Evolutionary conservation across 345 rosid genomes (phyloP), one percentile per base, ranked within the genome.

Genomic region (Erysimum cheiranthoides): DNA sequence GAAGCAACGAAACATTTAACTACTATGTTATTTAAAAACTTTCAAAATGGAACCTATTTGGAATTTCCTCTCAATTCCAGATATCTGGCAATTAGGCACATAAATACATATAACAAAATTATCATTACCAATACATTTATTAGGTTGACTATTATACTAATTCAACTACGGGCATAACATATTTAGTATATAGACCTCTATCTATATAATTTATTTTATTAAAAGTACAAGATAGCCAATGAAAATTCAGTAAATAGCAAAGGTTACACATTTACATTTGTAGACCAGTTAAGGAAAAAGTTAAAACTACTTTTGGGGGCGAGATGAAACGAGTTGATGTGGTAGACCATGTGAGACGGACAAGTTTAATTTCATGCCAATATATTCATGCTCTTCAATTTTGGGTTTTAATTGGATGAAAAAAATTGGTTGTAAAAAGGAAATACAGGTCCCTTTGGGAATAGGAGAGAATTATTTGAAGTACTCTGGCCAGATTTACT

Each of bases 341-440:
- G 49, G 53, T 68, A 40, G 74, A 58, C 66, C 65, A 45, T 45
- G 17, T 5, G 7, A 59, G 4, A 45, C 14, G 10, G 14, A 10
- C 2, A 11, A 42, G 65, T 31, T 70, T 57, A 32, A 70, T 34
- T 71, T 49, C 66, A n/a, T 36, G 65, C 57, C 75, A 61, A 27
- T 25, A 61, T 36, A 35, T 60, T 71, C 75, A 61, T 38, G 75
- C 51, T 30, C 46, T 34, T 71, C 9, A 71, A 58, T 70, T 71
- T 10, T 69, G 39, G 18, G n/a, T 56, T 54, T 68, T 68, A 39
- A 54, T 17, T 70, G 75, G 75, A 42, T 57, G 64, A 42, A 57
- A 70, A 70, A 30, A 8, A 10, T 52, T 43, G 66, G 45, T 57
- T 21, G 46, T 12, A 58, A 70, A 12, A 71, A 32, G 4, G 0